A percentile compares a stretch with the other conserved stretches of the same genome.
Evolutionary conservation across 148 eudicot species (phyloP).

Genomic region (Camellia japonica): DNA sequence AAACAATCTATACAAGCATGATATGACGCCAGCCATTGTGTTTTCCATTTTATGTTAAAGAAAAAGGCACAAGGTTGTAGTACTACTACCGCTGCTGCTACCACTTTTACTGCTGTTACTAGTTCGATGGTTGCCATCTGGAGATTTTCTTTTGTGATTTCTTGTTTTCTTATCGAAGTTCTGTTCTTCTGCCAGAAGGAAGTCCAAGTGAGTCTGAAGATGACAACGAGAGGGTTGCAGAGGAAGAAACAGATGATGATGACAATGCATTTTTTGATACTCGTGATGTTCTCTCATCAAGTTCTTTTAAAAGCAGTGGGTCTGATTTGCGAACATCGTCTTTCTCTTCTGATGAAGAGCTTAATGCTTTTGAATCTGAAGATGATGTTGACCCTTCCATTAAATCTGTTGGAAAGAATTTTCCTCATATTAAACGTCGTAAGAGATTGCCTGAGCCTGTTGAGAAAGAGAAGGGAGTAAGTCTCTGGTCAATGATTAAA

Average conservation of each 20-base stretch:
- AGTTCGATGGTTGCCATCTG: not conserved
- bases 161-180: not conserved
- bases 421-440: constrained; percentile 22
- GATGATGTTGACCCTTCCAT: constrained; percentile 21
- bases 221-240: constrained; percentile 19
- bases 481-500: constrained; percentile 36
- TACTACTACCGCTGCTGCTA: not conserved
- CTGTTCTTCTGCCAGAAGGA: constrained; percentile 13
- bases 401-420: constrained; percentile 17
- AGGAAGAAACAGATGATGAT: constrained; percentile 24
- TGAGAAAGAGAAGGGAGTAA: constrained; percentile 34
- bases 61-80: no score
- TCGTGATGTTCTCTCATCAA: constrained; percentile 20
- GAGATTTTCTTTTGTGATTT: not conserved
- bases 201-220: constrained; percentile 21
- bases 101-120: not conserved
- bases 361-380: constrained; percentile 17
- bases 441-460: constrained; percentile 32
- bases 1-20: no score
- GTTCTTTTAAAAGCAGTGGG: constrained; percentile 21
- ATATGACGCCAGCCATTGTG: not conserved
- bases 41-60: not conserved
- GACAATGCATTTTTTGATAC: constrained; percentile 24
- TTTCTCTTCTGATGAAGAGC: constrained; percentile 30
- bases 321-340: constrained; percentile 24